Evolutionary conservation across 768 basidiomycete species (phyloP), one percentile per base, ranked within the genome.

Genomic region (Psilocybe tampanensis): DNA sequence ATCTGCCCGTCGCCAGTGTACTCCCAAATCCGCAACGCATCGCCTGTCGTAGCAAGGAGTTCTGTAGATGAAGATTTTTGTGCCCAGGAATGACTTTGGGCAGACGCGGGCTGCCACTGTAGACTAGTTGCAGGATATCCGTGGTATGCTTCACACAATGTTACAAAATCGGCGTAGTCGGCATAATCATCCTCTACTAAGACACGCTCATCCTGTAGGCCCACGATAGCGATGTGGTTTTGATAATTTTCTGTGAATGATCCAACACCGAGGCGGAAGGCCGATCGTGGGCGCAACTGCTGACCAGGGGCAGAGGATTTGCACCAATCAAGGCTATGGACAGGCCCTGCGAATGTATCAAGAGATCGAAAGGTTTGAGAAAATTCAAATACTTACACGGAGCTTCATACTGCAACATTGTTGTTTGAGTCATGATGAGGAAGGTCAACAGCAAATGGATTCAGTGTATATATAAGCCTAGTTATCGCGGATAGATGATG

Each of bases 121-220:
- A 98, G 73, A 70, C 86, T 90, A 13, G 95, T 98, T 9, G 94
- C 92, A 17, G 97, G 97, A 74, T 96, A 98, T 44, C 92, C 89
- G 61, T 97, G 91, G 60, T 86, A 82, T 1, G 88, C 85, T 63
- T 92, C 87, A 57, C 92, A 94, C 19, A 95, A 82, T 5, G 89
- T 88, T 39, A 88, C 86, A 69, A 96, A 97, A 74, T 95, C 92
- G 8, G 89, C 83, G 67, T 92, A 92, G 68, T 90, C 86, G 36
- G 83, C 84, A 66, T 85, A 90, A 66, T 93, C 89, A 62, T 93
- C 90, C 64, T 92, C 90, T 3, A 90, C 89, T 12, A 94, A 81
- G n/a, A 92, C 89, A 23, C 90, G 85, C 65, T 95, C 94, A 63
- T 94, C 92, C 65, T 89, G 87, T 55, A 92, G 79, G 2, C 89